Conservation (phyloP, 2,329 filamentous ascomycete genomes). For the Beauveria asiatica region DNA sequence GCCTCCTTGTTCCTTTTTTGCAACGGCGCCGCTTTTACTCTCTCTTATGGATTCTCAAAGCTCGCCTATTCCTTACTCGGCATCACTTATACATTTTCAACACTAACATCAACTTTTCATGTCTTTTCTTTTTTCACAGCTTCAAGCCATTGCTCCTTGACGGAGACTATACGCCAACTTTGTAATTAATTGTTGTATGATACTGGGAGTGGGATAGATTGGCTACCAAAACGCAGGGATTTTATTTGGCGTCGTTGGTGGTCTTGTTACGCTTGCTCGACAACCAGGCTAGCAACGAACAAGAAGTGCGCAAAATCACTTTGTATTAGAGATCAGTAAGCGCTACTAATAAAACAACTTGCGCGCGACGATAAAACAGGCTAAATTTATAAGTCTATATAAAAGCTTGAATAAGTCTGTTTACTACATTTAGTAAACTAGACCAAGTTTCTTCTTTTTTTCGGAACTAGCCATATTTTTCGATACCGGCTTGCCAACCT, state of each 20-base stretch:
- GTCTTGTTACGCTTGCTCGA: background rate
- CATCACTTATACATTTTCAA: background rate
- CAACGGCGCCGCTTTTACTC: background rate
- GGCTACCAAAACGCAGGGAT: background rate
- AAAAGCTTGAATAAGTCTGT: no score
- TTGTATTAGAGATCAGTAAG: background rate
- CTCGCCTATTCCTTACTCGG: background rate
- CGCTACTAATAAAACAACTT: no score
- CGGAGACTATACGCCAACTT: constrained; percentile 1
- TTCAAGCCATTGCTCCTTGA: constrained; percentile 1
- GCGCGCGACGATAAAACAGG: no score
- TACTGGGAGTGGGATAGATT: background rate
- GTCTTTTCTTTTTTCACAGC: background rate
- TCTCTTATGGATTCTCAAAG: background rate
- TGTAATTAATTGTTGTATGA: constrained; percentile 6
- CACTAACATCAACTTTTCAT: background rate
- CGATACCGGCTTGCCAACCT: no score
- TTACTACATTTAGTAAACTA: no score
- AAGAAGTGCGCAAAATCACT: background rate
- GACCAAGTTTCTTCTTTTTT: no score
- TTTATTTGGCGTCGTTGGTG: background rate
- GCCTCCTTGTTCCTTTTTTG: background rate
- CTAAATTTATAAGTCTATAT: no score
- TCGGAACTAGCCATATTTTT: no score
- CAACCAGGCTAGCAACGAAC: no score